These are phyloP conservation scores for Paramecium octaurelia DNA, from an alignment of 73 alveolate species.

Conservation along the genomic window DNA sequence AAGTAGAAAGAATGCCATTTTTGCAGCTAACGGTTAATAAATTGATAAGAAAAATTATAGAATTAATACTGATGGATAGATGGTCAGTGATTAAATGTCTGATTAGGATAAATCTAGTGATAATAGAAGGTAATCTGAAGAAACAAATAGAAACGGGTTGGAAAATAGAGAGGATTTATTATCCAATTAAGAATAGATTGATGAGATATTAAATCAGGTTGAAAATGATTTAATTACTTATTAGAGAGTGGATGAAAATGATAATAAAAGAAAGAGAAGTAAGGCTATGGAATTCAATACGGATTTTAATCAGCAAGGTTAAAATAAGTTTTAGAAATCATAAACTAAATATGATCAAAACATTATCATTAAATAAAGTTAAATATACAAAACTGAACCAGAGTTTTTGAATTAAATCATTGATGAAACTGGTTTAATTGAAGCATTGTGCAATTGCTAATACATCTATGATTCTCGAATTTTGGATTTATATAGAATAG, in stretches of 20 bases:
- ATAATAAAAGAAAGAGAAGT: not conserved
- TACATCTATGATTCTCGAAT: conserved; percentile 1
- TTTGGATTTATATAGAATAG: not conserved
- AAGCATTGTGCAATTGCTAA: conserved; percentile 4
- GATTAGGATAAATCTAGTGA: not conserved
- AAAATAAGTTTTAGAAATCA: not conserved
- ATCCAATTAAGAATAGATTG: not conserved
- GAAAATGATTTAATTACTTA: not conserved
- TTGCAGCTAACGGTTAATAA: not conserved
- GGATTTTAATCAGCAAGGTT: not conserved
- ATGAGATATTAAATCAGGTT: not conserved
- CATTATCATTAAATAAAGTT: not conserved
- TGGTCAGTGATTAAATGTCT: not conserved
- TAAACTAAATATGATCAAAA: not conserved
- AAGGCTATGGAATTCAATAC: not conserved
- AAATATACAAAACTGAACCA: not conserved
- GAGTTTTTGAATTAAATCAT: not conserved
- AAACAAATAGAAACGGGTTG: not conserved
- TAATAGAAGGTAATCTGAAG: conserved; percentile 33
- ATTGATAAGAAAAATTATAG: not conserved
- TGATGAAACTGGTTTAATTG: not conserved
- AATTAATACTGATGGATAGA: not conserved
- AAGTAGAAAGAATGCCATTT: not conserved
- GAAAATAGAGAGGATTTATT: conserved; percentile 16
- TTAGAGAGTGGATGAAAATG: not conserved